Base-by-base conservation (phyloP, 768 basidiomycete species). In the Serendipita sp. region DNA sequence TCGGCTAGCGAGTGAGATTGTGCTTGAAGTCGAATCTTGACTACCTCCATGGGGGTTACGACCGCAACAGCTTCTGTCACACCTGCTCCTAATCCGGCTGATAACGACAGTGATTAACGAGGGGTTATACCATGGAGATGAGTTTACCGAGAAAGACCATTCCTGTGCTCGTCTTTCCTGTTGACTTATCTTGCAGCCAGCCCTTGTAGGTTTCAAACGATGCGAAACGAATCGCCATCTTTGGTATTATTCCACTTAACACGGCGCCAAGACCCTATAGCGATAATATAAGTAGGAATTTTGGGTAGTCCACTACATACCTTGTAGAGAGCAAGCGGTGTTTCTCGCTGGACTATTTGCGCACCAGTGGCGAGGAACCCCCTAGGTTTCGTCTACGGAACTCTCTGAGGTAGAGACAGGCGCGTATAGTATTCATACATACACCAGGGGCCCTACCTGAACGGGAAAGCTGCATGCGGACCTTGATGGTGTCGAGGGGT, bases 141-240 rank as follows among this genome's bases (percentile, higher is more conserved):
- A 30, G 44, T 84, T 53, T 65, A 92, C 93, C 87, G 53, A 99
- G 67, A 73, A 99, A 99, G 43, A 95, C 92, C 63, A 74, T 82
- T 0, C 86, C 84, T 2, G 88, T 78, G 60, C 77, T 81, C 3
- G 93, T 88, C 73, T 86, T 81, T 26, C 94, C 94, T 0, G 89
- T 90, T 42, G 77, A 72, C 64, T 79, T 78, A 68, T 90, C 82
- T 2, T 87, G 83, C 44, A 98, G 74, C 80, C 81, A 84, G 0
- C 77, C 80, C 73, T 95, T 93, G 80, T 99, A 99, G 48, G 84
- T 78, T 76, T 99, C 96, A 71, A 99, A 99, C 72, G 90, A 91
- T 9, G 95, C 94, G 72, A 98, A 99, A 38, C 96, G 88, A 70
- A 93, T 97, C 53, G 92, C 92, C 96, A 99, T 99, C 77, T 99